Base-by-base conservation (phyloP, 1,284 basidiomycete genomes). In the Ustilago shanxiensis region DNA sequence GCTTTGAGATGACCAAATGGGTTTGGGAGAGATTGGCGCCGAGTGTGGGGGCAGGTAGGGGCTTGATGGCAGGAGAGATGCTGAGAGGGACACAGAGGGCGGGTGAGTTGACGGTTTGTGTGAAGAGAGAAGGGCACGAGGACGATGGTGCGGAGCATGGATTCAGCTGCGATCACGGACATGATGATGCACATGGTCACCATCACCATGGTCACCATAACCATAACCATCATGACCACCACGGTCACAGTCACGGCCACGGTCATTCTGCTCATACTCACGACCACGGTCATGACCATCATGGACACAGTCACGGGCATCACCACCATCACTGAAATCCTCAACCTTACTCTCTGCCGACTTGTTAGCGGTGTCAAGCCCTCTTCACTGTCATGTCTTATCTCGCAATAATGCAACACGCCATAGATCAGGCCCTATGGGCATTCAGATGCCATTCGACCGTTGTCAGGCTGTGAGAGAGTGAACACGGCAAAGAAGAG, bases 21-120 rank as follows among this genome's bases (percentile, higher is more conserved):
- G 73, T 76, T 11, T 86, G 82, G 80, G 78, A 84, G 54, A 71
- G 72, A 35, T 47, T 79, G 47, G 83, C 83, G 6, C 80, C 79
- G 16, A 69, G 69, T 31, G 56, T 86, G 1, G 83, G 78, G 1
- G 83, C 83, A 4, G 77, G 72, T 4, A 68, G 72, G 35, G 79
- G 81, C 3, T 52, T 80, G 22, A 53, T 60, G 54, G 79, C 75
- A 16, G 83, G 83, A n/a, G 80, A 84, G 47, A 74, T 74, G 57
- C 24, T 84, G 37, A 67, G 83, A 11, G 83, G 83, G 14, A 60
- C 66, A 13, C 60, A 79, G 51, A 67, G 74, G 13, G 84, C 82
- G 8, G 83, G 84, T 2, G 84, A 86, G 61, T 53, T 86, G 18
- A 79, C 80, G 16, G 70, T 86, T 20, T 50, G 77, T 31, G 81